A percentile compares a stretch with the other conserved stretches of the same genome.
These are phyloP conservation scores for Jimgerdemannia flammicorona DNA, from an alignment of 192 early-diverging fungal genomes.

Conservation along the genomic window DNA sequence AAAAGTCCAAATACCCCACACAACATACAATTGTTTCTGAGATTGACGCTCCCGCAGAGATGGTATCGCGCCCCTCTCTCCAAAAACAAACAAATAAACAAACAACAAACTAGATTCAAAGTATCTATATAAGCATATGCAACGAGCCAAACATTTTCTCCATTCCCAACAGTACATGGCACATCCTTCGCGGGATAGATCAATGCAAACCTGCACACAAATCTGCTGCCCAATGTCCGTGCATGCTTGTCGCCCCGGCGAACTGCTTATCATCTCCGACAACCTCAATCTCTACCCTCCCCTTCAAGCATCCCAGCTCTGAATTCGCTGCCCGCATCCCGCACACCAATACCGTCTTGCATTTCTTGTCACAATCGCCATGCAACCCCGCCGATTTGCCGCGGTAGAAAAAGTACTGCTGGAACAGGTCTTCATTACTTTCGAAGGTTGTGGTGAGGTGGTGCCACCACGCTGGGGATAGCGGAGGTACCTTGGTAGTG, in stretches of 20 bases:
- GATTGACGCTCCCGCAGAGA: too few species aligned
- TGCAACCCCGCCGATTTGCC: conserved; percentile 29
- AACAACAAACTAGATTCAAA: too few species aligned
- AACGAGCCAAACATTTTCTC: too few species aligned
- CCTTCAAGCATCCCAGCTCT: conserved; percentile 19
- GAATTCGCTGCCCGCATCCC: conserved; percentile 32
- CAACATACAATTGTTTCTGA: too few species aligned
- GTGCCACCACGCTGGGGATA: conserved; percentile 49
- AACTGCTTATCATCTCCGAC: not conserved
- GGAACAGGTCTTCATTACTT: conserved; percentile 24
- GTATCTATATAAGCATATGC: too few species aligned
- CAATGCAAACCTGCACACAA: not conserved
- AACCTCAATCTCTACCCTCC: not conserved
- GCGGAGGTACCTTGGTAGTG: conserved; percentile 19
- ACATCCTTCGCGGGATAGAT: not conserved
- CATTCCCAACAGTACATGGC: too few species aligned
- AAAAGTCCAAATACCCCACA: too few species aligned
- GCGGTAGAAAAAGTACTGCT: conserved; percentile 39
- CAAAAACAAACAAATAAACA: too few species aligned
- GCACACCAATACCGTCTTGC: conserved; percentile 22
- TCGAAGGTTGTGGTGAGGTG: conserved; percentile 44
- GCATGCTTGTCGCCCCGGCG: not conserved
- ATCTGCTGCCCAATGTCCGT: not conserved
- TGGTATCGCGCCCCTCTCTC: too few species aligned
- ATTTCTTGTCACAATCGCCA: conserved; percentile 19